Base-by-base conservation (phyloP, 179 eudicot genomes). In the Actinidia arguta region DNA sequence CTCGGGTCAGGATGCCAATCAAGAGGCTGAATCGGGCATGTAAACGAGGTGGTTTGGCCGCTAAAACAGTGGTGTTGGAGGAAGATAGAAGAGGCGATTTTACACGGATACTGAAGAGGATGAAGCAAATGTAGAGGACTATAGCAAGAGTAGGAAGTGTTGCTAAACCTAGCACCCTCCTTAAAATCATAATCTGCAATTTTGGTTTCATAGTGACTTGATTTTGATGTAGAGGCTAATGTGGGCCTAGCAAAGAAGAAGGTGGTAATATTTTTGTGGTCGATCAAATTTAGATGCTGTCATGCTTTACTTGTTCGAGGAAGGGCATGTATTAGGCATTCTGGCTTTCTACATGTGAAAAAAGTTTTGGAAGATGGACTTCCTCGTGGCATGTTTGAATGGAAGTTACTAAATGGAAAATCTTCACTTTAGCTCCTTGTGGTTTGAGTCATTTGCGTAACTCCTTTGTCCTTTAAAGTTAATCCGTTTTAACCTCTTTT, bases 1-100 rank as follows among this genome's bases (percentile, higher is more conserved):
- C 89, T 4, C 81, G 83, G 0, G 92, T 92, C 46, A 89, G 83
- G 76, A 92, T 88, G 39, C 93, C 94, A 6, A 89, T 79, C 31
- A 89, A 88, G 7, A 89, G 82, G 70, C 80, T 82, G 66, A 87
- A 87, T 5, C 81, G 44, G 10, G 56, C n/a, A 0, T 75, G 48
- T 17, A 73, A 64, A 63, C 14, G 76, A 62, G 72, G 20, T 8
- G 47, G 78, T 48, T 51, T 18, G 50, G 36, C 27, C 6, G 1
- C 22, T 59, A 48, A 59, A 11, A 31, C 75, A 31, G 58, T 64
- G 55, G 50, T 71, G 84, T 66, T 54, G 13, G 82, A 62, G 55
- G 85, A 47, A 81, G 58, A 25, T 46, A 36, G 3, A 54, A 16
- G 68, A 3, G 79, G 86, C 13, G 84, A 80, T 54, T 80, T 80